Base-by-base conservation (phyloP, 2,329 filamentous ascomycete species). In the Fusarium hostae region DNA sequence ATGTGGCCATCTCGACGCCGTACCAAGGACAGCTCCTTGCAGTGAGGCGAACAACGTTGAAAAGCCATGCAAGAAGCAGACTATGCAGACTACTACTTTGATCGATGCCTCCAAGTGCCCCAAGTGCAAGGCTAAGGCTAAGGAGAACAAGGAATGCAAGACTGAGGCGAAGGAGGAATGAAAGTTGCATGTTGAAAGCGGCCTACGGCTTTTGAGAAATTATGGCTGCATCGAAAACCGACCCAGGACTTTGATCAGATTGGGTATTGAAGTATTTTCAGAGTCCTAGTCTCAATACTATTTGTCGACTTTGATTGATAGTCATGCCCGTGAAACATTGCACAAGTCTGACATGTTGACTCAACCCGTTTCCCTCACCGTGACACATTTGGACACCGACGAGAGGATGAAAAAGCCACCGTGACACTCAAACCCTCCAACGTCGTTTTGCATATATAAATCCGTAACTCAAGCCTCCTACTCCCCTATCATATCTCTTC, bases 211-310 rank as follows among this genome's bases (percentile, higher is more conserved):
- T 24, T 13, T 26, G 26, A 5, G 9, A 2, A 34, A 34, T 15
- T 8, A 44, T 15, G 10, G 1, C 2, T 8, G 6, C 3, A 34
- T 34, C 18, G 26, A 6, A 26, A 26, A 26, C 6, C 26, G 34
- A 12, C 3, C 0, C 26, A n/a, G 34, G 9, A 6, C 6, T 12
- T n/a, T n/a, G 6, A 5, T 5, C 6, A 20, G 3, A 12, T 40
- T 52, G 3, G 5, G 3, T 43, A 32, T 15, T n/a, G 15, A 43
- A 44, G 20, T 10, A 30, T 30, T 11, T 30, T 24, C 1, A 22
- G 13, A 22, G 2, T 5, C 4, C 26, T 1, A 34, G 4, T 11
- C 28, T 3, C 2, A 30, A 26, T 40, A 9, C 18, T 7, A 26
- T 16, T 32, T 18, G 9, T 35, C 7, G 9, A 13, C 22, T 22